Evolutionary conservation across 352 stramenopile genomes (phyloP), one percentile per base, ranked within the genome.

Genomic region (Phytophthora pseudosyringae): DNA sequence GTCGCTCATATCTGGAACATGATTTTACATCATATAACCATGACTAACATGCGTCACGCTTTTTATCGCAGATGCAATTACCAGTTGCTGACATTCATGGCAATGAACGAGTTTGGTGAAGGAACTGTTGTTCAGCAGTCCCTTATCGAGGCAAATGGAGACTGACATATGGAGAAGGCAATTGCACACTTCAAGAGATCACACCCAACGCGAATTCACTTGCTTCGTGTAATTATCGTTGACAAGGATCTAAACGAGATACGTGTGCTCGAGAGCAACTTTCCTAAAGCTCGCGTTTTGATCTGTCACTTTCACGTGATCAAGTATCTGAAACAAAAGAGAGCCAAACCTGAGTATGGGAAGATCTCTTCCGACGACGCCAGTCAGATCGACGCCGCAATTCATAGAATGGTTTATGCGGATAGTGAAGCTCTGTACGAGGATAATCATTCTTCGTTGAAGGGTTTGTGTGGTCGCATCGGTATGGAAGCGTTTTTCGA

Each of bases 361-460:
- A 71, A 66, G n/a, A 54, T 72, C 1, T 70, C 65, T 0, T 1
- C 45, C 0, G 57, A 59, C 0, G 60, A 82, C 32, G 52, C 65
- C 0, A 26, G n/a, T 0, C n/a, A 36, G 4, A 10, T 72, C 1
- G 59, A 76, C 10, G 31, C 15, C 0, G 3, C 67, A 7, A 13
- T 76, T 2, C 61, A 67, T 38, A 64, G 62, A 40, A 62, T 78
- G 55, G 50, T 75, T 0, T 75, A 69, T 36, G 55, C 57, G 0
- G 5, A 1, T 10, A 16, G 5, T 0, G 36, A 16, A 16, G 36
- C 45, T 16, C n/a, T n/a, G 2, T 50, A 50, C 15, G 12, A 59
- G 3, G 3, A 7, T 32, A 21, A 26, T 3, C n/a, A 40, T 15
- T 25, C 12, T 0, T 18, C 50, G 0, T n/a, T 76, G 3, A 7